Percentiles rank a stretch among this genome's conserved stretches.
Conservation (phyloP, 1,139 yeast genomes). For the Saccharomycopsis phalli region DNA sequence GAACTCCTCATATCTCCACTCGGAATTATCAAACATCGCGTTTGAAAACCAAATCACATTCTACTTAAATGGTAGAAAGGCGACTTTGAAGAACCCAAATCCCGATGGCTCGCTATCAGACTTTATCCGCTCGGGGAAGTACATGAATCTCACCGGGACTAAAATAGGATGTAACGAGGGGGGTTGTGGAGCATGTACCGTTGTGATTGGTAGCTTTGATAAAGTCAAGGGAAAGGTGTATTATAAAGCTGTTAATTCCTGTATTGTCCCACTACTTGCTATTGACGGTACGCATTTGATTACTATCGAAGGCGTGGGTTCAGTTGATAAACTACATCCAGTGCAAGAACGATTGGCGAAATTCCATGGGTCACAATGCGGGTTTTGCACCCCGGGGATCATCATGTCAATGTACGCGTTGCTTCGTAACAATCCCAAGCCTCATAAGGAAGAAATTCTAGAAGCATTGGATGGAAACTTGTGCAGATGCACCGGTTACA, state of each 20-base stretch:
- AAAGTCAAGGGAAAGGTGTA: constrained; percentile 23
- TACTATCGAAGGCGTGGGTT: constrained; percentile 38
- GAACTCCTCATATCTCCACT: constrained; percentile 22
- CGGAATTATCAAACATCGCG: constrained; percentile 23
- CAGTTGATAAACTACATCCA: constrained; percentile 32
- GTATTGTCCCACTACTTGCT: constrained; percentile 36
- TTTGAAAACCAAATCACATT: constrained; percentile 27
- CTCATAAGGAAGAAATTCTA: constrained; percentile 31
- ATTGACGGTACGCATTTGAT: constrained; percentile 37
- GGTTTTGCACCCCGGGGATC: constrained; percentile 41
- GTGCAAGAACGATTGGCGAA: constrained; percentile 38
- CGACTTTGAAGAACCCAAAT: constrained; percentile 30
- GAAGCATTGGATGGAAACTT: constrained; percentile 39
- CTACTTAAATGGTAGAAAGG: constrained; percentile 32
- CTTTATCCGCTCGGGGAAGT: constrained; percentile 29
- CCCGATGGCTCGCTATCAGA: constrained; percentile 36
- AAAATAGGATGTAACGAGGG: constrained; percentile 41
- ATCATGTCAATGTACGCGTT: constrained; percentile 38
- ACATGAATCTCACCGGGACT: constrained; percentile 33
- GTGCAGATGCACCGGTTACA: constrained; percentile 40
- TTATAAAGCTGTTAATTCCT: constrained; percentile 35
- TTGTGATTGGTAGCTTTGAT: constrained; percentile 31
- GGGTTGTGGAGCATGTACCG: constrained; percentile 42
- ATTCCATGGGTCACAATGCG: constrained; percentile 42
- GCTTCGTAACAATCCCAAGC: constrained; percentile 31